phyloP scores from a whole-genome alignment of 1,139 yeast genomes.

The Suhomyces yuchorum region DNA sequence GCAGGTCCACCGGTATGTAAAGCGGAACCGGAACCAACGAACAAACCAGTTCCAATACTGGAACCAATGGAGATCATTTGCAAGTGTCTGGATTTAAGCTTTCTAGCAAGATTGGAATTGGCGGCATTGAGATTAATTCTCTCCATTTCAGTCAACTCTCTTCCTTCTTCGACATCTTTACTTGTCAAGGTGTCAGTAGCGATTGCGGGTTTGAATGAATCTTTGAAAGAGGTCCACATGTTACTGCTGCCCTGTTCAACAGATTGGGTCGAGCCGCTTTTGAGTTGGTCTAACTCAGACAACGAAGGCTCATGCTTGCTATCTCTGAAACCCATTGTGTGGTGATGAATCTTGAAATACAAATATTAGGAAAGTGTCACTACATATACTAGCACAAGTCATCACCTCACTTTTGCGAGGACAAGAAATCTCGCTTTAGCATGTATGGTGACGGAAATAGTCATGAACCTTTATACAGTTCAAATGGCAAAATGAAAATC shows the following conservation, averaged over 20 bases:
- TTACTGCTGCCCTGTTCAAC: conserved; percentile 12
- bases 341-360: not conserved
- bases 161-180: conserved; percentile 18
- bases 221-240: conserved; percentile 30
- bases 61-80: conserved; percentile 71
- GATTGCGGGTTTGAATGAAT: conserved; percentile 41
- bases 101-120: conserved; percentile 41
- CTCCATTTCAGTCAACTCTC: conserved; percentile 35
- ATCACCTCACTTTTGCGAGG: conserved; percentile 5
- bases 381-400: conserved; percentile 9
- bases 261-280: conserved; percentile 15
- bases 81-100: conserved; percentile 50
- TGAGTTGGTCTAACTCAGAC: conserved; percentile 16
- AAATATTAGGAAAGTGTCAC: conserved; percentile 4
- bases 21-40: conserved; percentile 33
- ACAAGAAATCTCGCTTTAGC: not conserved
- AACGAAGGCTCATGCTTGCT: conserved; percentile 10
- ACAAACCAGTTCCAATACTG: conserved; percentile 64
- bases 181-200: conserved; percentile 23
- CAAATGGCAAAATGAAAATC: conserved; percentile 8
- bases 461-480: conserved; percentile 8
- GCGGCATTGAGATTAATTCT: conserved; percentile 40
- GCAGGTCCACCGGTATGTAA: conserved; percentile 71
- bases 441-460: conserved; percentile 3
- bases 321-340: conserved; percentile 1